Evolutionary conservation across 768 basidiomycete genomes (phyloP), one percentile per base, ranked within the genome.

Genomic region (Nevesoporus exiguus): DNA sequence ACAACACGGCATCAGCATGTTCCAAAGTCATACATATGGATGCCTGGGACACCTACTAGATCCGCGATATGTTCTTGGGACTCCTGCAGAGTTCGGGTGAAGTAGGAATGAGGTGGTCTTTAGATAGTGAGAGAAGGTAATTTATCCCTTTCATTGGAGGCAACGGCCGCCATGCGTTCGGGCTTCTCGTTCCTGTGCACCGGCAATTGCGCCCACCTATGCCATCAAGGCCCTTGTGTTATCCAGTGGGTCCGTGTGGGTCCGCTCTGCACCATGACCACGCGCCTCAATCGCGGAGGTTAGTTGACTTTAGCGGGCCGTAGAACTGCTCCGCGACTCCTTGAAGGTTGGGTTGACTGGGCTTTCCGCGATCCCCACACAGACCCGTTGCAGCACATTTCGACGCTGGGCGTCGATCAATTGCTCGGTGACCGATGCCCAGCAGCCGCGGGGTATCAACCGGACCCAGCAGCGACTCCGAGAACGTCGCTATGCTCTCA

Each of bases 111-210:
- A 34, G 17, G n/a, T 40, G 39, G 11, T 11, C 17, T 21, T 10
- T 10, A 7, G 5, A 14, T 11, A 10, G 25, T 4, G 2, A 8
- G 21, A 11, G 30, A 2, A 0, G 1, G 10, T 21, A 27, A 57
- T 57, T 49, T 57, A 57, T 57, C 27, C 9, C 34, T 17, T 36
- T 42, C n/a, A 19, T 21, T 39, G n/a, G 39, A 19, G 9, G 7
- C 8, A 29, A 2, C 27, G 7, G 22, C 8, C 19, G 17, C 7
- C 53, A 37, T 31, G 27, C 7, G 44, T n/a, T 17, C 7, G 15
- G 7, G 17, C 33, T 39, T 55, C n/a, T n/a, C 29, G 10, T 43
- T 57, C 37, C 47, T 57, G 56, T 57, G 47, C 37, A n/a, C n/a
- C n/a, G n/a, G n/a, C n/a, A 9, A 41, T 45, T 57, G 21, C 54